Base-by-base conservation (phyloP, 352 stramenopile species). In the Globisporangium spinosum region DNA sequence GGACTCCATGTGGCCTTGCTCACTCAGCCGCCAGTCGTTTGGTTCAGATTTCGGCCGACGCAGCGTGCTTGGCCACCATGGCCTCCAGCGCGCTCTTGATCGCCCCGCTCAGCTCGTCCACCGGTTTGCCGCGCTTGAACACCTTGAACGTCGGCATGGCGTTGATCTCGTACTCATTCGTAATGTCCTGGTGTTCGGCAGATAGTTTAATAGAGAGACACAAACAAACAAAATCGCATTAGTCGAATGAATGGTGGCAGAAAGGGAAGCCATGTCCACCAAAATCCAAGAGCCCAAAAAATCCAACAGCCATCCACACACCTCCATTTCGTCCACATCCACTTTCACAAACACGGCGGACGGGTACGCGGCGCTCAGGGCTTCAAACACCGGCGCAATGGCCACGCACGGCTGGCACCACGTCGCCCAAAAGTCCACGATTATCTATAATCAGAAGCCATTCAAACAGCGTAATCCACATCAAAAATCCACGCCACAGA, bases 71-170 rank as follows among this genome's bases (percentile, higher is more conserved):
- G 51, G 72, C 74, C 23, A 90, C 71, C 58, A 89, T 82, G 69
- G 70, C 80, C 66, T 84, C 76, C 10, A 91, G 72, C 29, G 78
- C 80, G 51, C 68, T 83, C 61, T 77, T 74, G 65, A 91, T 91
- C 45, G 90, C 90, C 56, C 89, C 93, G 22, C 71, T 80, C 22
- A 98, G 71, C 76, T 97, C 81, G 45, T 97, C 87, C 3, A 98
- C 86, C 63, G 90, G 94, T n/a, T 81, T 82, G 58, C 91, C 91
- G 32, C 78, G 69, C 74, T 97, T 97, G 76, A 89, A 98, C 58
- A 98, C 85, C 69, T 98, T 93, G 74, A 98, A 98, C 25, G 91
- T 98, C 12, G 94, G 95, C 85, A 98, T 94, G 35, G 85, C 82
- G 34, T 75, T 78, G 56, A 98, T 88, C 6, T 85, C 82, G 65